phyloP scores from a whole-genome alignment of 768 basidiomycete species.

The Ephemerocybe angulata region DNA sequence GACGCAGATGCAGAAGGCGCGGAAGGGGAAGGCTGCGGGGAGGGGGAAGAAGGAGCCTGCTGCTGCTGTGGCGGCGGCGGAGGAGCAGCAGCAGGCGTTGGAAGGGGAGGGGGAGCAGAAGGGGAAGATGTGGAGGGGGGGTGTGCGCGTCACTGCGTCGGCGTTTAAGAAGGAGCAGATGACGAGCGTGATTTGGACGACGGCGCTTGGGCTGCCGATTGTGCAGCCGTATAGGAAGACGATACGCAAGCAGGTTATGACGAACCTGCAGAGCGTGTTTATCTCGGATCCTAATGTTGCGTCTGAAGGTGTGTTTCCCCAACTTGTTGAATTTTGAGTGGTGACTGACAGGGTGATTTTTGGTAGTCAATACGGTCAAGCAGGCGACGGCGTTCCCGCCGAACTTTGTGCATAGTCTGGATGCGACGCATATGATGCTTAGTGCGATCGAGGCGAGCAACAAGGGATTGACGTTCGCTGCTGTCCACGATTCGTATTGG shows the following conservation, averaged over 20 bases:
- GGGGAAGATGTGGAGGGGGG: slow-evolving; percentile 1
- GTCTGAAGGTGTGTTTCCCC: slow-evolving; percentile 49
- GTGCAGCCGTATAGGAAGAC: slow-evolving; percentile 93
- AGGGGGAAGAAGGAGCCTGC: not conserved
- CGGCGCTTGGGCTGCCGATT: slow-evolving; percentile 90
- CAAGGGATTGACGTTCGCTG: slow-evolving; percentile 78
- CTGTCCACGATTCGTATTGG: slow-evolving; percentile 99
- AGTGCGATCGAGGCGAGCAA: slow-evolving; percentile 86
- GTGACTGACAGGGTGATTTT: slow-evolving; percentile 2
- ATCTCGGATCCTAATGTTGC: slow-evolving; percentile 83
- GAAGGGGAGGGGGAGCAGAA: slow-evolving; percentile 8
- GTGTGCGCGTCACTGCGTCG: slow-evolving; percentile 3
- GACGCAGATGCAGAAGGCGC: slow-evolving; percentile 5
- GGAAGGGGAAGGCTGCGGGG: slow-evolving; percentile 6
- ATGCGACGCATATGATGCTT: slow-evolving; percentile 98
- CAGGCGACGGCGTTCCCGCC: slow-evolving; percentile 98
- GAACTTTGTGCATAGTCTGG: slow-evolving; percentile 96
- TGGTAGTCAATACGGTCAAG: slow-evolving; percentile 68
- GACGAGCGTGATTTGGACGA: slow-evolving; percentile 95
- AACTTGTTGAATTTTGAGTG: not conserved
- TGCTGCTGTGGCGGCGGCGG: not conserved
- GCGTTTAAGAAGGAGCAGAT: slow-evolving; percentile 83
- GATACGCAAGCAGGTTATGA: slow-evolving; percentile 79
- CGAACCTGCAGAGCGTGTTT: slow-evolving; percentile 80
- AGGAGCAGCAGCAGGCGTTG: slow-evolving; percentile 5